Percentiles rank a stretch among this genome's conserved stretches.
Evolutionary conservation across 1,284 basidiomycete genomes (phyloP).

Genomic region (Laetiporus sulphureus): DNA sequence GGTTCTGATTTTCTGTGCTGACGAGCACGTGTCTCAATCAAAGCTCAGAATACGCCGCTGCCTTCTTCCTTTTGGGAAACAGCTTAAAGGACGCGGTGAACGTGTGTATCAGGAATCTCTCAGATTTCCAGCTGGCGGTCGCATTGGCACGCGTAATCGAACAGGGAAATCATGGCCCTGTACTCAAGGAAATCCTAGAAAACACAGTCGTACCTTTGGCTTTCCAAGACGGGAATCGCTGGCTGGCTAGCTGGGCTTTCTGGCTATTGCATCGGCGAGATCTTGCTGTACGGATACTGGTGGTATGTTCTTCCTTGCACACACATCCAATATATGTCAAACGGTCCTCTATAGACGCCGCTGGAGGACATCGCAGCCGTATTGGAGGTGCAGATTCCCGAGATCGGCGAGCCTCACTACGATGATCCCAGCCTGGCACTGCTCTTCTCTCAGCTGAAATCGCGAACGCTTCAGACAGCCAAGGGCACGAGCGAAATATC

Average conservation of each 20-base stretch:
- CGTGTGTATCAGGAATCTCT: slow-evolving; percentile 83
- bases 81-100: slow-evolving; percentile 88
- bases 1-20: slow-evolving; percentile 7
- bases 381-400: slow-evolving; percentile 45
- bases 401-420: slow-evolving; percentile 81
- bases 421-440: slow-evolving; percentile 89
- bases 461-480: slow-evolving; percentile 85
- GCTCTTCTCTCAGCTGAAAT: slow-evolving; percentile 84
- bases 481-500: slow-evolving; percentile 89
- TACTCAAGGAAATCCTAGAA: slow-evolving; percentile 67
- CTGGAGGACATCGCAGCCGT: slow-evolving; percentile 61
- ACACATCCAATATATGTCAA: not conserved
- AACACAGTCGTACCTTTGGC: slow-evolving; percentile 79
- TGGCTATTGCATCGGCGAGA: slow-evolving; percentile 86
- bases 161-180: slow-evolving; percentile 73
- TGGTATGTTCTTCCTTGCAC: slow-evolving; percentile 37
- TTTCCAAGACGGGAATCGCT: slow-evolving; percentile 83
- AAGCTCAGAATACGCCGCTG: slow-evolving; percentile 90
- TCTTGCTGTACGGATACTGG: slow-evolving; percentile 76
- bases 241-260: slow-evolving; percentile 97
- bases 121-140: slow-evolving; percentile 87
- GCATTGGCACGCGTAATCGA: slow-evolving; percentile 83
- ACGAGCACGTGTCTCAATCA: slow-evolving; percentile 3
- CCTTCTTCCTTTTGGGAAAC: slow-evolving; percentile 93
- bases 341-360: slow-evolving; percentile 51